Evolutionary conservation across 352 stramenopile genomes (phyloP), one percentile per base, ranked within the genome.

Genomic region (Globisporangium heterothallicum): DNA sequence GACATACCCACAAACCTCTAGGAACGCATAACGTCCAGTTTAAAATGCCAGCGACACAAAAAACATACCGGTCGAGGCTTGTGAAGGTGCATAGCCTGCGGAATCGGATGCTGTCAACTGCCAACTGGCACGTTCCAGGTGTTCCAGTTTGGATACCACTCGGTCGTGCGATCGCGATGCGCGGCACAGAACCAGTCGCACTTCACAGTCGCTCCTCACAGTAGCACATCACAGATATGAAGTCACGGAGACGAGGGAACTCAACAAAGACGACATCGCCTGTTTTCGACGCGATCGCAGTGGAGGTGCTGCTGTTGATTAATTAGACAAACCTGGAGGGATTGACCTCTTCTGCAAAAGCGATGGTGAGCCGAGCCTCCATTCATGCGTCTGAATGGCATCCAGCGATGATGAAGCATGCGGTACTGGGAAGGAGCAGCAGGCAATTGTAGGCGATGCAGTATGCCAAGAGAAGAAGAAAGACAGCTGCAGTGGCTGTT

Each of bases 381-480:
- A 18, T 18, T 18, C 13, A 35, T 41, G 44, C 8, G 14, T 19
- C 13, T 45, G 16, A 22, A 22, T 35, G 4, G 21, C n/a, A 3
- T 38, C 18, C 52, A 10, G 24, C 27, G 13, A 45, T 35, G n/a
- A 55, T 6, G 16, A 49, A 22, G 13, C 29, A 26, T 21, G 55
- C 55, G 5, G 55, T 46, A n/a, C 27, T 46, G 26, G 55, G 55
- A 42, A 62, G 70, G 52, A 79, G 73, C 40, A 79, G 59, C 47
- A 72, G 63, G 29, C 63, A 58, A 42, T 79, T 79, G 49, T 76
- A 79, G n/a, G 59, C 61, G 30, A 74, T 54, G 55, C 69, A 79
- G 44, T 79, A 79, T 36, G 53, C 53, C 49, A 79, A 59, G 4
- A 68, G 70, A 21, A 46, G 59, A n/a, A 74, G 40, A 27, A 84